Evolutionary conservation across 208 protist species (phyloP), one percentile per base, ranked within the genome.

Genomic region (Zelonia costaricensis): DNA sequence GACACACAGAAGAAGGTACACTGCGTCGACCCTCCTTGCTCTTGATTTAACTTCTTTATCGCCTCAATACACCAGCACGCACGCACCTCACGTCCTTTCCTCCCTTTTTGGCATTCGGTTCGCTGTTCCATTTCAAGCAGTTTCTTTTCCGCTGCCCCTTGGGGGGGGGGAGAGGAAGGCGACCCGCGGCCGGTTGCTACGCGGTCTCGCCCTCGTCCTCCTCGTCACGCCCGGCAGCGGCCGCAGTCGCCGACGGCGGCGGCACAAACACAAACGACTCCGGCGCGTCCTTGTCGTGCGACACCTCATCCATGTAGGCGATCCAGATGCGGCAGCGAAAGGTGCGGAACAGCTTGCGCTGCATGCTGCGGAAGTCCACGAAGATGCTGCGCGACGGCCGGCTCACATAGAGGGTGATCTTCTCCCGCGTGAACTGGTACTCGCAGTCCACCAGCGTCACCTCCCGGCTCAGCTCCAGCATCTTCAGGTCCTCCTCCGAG

Each of bases 241-340:
- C 12, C 42, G 20, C 60, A 40, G 36, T 52, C 20, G 20, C 47
- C 23, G 42, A 65, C 45, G 39, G 62, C n/a, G 42, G 63, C 30
- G 55, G 62, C 44, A 61, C 66, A 36, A 73, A 73, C 9, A 73
- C 58, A 56, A 73, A 73, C 16, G 58, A 73, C 36, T 65, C 58
- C 35, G 74, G 65, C 13, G 68, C 55, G 49, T 80, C 74, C 23
- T 67, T 65, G 65, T 86, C 80, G 28, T 67, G 57, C 31, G 64
- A 52, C 27, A 88, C 58, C 53, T 91, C 84, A 52, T 91, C 81
- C 64, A 86, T 74, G 78, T 91, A 88, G 35, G 76, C 74, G 12
- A 88, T 72, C 82, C 85, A 92, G 45, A 92, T 92, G 52, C 82
- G 82, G 61, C 82, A 88, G 47, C 80, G 77, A 23, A 86, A 83